phyloP scores from a whole-genome alignment of 805 yeast species.

The Metschnikowia shivogae region DNA sequence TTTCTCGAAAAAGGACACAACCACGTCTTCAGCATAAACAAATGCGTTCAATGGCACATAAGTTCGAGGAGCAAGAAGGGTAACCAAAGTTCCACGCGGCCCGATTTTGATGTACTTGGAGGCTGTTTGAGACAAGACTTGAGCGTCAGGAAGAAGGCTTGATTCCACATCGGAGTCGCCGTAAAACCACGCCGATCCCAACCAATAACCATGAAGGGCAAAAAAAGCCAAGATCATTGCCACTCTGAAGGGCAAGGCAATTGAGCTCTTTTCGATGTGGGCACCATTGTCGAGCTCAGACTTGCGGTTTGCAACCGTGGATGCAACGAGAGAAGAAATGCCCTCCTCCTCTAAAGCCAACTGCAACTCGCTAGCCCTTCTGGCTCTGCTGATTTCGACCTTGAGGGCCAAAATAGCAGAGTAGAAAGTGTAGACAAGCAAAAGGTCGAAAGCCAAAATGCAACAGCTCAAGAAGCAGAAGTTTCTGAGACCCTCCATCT shows the following conservation, averaged over 20 bases:
- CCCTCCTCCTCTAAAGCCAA: slow-evolving; percentile 92
- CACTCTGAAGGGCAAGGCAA: slow-evolving; percentile 55
- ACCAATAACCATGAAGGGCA: slow-evolving; percentile 61
- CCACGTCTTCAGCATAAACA: slow-evolving; percentile 58
- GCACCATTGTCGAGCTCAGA: slow-evolving; percentile 26
- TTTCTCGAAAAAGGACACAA: slow-evolving; percentile 47
- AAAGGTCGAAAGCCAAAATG: slow-evolving; percentile 64
- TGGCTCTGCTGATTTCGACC: slow-evolving; percentile 82
- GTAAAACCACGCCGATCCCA: slow-evolving; percentile 69
- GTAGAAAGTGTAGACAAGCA: slow-evolving; percentile 75
- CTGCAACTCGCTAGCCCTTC: slow-evolving; percentile 72
- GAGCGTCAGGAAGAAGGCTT: slow-evolving; percentile 15
- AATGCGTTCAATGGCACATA: slow-evolving; percentile 55
- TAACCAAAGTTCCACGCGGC: slow-evolving; percentile 49
- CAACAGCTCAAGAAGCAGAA: slow-evolving; percentile 74
- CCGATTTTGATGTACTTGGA: slow-evolving; percentile 45
- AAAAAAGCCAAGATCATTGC: slow-evolving; percentile 55
- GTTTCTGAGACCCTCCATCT: slow-evolving; percentile 69
- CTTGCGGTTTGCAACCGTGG: slow-evolving; percentile 53
- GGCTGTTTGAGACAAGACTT: slow-evolving; percentile 36
- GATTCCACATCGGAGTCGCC: slow-evolving; percentile 10
- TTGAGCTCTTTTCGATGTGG: slow-evolving; percentile 24
- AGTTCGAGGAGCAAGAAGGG: slow-evolving; percentile 53
- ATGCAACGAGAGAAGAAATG: slow-evolving; percentile 65
- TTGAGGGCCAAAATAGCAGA: slow-evolving; percentile 81